These are phyloP conservation scores for Eutypa lata DNA, from an alignment of 2,329 filamentous ascomycete genomes.

Conservation along the genomic window DNA sequence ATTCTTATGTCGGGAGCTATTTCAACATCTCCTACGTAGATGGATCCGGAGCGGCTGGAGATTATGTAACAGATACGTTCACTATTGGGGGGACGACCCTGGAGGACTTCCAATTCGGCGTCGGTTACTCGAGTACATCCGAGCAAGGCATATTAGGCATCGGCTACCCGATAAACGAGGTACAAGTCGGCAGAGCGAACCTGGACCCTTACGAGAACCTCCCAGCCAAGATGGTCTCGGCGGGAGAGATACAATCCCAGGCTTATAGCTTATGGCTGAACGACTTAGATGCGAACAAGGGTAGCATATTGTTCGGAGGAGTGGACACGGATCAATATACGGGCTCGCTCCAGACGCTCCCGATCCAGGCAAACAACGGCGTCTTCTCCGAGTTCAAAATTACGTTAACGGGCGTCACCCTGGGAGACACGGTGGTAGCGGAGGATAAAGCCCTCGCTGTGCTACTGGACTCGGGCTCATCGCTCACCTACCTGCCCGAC, in stretches of 20 bases:
- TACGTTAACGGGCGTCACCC: constrained; percentile 59
- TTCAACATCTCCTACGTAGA: constrained; percentile 92
- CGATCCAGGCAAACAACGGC: constrained; percentile 55
- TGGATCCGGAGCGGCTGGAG: constrained; percentile 70
- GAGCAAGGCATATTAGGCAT: constrained; percentile 79
- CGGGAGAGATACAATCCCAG: constrained; percentile 60
- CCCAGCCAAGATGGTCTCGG: constrained; percentile 60
- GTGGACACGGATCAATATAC: constrained; percentile 65
- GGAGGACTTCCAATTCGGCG: constrained; percentile 64
- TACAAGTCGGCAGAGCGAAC: constrained; percentile 59
- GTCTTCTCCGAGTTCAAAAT: constrained; percentile 63
- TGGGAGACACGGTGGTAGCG: constrained; percentile 42
- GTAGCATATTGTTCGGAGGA: constrained; percentile 72
- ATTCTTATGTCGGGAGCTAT: constrained; percentile 65
- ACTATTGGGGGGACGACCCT: constrained; percentile 54
- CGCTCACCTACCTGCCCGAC: constrained; percentile 64
- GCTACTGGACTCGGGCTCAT: constrained; percentile 69
- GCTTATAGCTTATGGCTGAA: constrained; percentile 76
- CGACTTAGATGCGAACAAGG: constrained; percentile 62
- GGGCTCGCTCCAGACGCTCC: constrained; percentile 63
- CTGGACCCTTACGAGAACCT: constrained; percentile 63
- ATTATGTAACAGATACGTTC: constrained; percentile 77
- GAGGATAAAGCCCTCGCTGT: constrained; percentile 55
- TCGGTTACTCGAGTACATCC: constrained; percentile 63
- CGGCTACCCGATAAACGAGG: constrained; percentile 78